Base-by-base conservation (phyloP, 2,329 filamentous ascomycete genomes). In the Colletotrichum zoysiae region DNA sequence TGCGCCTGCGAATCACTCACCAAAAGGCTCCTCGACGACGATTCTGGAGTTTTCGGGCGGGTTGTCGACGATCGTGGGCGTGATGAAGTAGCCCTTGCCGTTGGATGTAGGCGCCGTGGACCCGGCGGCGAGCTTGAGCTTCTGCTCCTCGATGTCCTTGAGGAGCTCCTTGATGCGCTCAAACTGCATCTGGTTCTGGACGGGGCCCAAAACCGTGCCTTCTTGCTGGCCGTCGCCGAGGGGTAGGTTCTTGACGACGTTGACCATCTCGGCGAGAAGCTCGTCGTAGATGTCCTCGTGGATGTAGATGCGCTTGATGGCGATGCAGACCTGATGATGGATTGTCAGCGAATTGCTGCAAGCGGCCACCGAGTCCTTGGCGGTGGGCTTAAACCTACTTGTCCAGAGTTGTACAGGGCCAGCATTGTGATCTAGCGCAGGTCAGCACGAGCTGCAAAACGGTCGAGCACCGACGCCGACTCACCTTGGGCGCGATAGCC, bases 181-280 rank as follows among this genome's bases (percentile, higher is more conserved):
- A 76, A 86, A 92, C 78, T 93, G 91, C 85, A 89, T 87, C 74
- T 84, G 80, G 79, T 93, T 93, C 72, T 90, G 89, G 2, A 92
- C 80, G 0, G 91, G 91, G 0, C 89, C 87, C 67, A 89, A 63
- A n/a, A 73, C 64, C 4, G 66, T 74, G 63, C 67, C 70, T 20
- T 64, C 67, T 51, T 59, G 23, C 30, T 63, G 64, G 12, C 73
- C 73, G 59, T 74, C 73, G 8, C 73, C 73, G 30, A 74, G 55
- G 2, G 65, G 63, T 6, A 74, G 30, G 63, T 56, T 73, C 59
- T 74, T 71, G 58, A 70, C 44, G 33, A 66, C 67, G 59, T 55
- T 66, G 58, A 65, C 66, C 50, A 74, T 74, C 55, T 69, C 73
- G 50, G 71, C 60, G 62, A 74, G 42, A 55, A 74, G 65, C 38